Percentiles rank a stretch among this genome's conserved stretches.
phyloP scores from a whole-genome alignment of 73 alveolate genomes.

The Tetrahymena malaccensis region DNA sequence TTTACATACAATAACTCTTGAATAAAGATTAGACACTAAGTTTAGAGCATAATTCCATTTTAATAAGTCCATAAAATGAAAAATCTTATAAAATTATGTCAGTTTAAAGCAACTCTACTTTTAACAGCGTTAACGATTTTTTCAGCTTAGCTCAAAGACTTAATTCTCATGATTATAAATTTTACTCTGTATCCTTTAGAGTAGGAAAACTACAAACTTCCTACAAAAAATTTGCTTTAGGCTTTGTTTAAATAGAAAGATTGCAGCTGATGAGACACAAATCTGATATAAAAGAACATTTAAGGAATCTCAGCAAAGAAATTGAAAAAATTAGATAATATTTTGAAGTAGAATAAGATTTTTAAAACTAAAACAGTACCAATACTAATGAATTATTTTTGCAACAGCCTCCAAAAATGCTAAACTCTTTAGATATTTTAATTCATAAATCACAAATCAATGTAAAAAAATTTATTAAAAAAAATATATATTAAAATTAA shows the following conservation, averaged over 20 bases:
- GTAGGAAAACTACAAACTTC: not conserved
- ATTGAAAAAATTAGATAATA: not conserved
- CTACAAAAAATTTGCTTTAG: not conserved
- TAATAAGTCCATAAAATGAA: not conserved
- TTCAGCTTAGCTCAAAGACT: not conserved
- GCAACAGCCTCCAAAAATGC: not conserved
- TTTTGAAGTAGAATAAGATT: not conserved
- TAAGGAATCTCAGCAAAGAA: not conserved
- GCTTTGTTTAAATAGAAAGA: not conserved
- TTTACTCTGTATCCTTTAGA: not conserved
- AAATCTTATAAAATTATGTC: not conserved
- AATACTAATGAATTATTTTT: not conserved
- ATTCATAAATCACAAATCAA: not conserved
- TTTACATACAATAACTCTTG: not conserved
- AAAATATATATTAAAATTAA: no score
- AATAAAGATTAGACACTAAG: not conserved
- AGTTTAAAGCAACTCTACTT: not conserved
- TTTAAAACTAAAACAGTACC: not conserved
- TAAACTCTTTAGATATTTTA: not conserved
- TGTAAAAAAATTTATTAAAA: not conserved
- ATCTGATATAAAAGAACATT: not conserved
- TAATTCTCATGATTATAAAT: not conserved
- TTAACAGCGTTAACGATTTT: not conserved
- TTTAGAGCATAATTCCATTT: not conserved
- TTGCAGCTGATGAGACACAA: not conserved